Evolutionary conservation across 2,329 filamentous ascomycete species (phyloP), one percentile per base, ranked within the genome.

Genomic region (Saccharata proteae): DNA sequence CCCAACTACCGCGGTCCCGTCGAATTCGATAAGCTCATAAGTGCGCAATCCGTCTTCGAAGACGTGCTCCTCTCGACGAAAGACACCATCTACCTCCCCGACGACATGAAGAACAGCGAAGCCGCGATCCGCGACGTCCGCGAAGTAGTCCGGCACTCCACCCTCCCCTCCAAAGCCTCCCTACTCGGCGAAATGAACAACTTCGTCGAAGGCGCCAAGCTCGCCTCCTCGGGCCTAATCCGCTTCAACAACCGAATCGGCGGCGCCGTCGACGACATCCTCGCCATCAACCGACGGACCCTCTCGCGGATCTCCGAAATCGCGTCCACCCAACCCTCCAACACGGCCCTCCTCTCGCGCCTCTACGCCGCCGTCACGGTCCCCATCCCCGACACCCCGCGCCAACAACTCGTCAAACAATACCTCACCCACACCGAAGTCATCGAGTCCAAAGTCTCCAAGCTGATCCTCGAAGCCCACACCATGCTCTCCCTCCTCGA

Each of bases 81-180:
- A 2, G 67, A 74, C 14, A 72, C 75, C 1, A 71, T 76, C 2
- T 73, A 72, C 2, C 57, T 90, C 3, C 81, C 81, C 0, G 63
- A 80, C 42, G 78, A 83, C 43, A 85, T 90, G 74, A 86, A 84
- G 58, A 69, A 74, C 7, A 76, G 77, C 3, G 80, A 88, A 52
- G 64, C 73, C 2, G 75, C 77, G 1, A 75, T 90, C 20, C 71
- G 81, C 23, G 81, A 86, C 44, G 58, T 90, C 15, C 72, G 78
- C 18, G 77, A 73, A 16, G 65, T 85, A 26, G 78, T 92, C 19
- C 67, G 71, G 22, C 74, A 77, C 54, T 83, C 77, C 42, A 66
- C 71, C 14, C 61, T 90, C 1, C 71, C 74, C 16, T 71, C 71
- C 9, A 71, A 71, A 17, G 69, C 78, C 20, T 77, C 85, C 52